phyloP scores from a whole-genome alignment of 2,329 filamentous ascomycete species.

The Cercospora sp. region DNA sequence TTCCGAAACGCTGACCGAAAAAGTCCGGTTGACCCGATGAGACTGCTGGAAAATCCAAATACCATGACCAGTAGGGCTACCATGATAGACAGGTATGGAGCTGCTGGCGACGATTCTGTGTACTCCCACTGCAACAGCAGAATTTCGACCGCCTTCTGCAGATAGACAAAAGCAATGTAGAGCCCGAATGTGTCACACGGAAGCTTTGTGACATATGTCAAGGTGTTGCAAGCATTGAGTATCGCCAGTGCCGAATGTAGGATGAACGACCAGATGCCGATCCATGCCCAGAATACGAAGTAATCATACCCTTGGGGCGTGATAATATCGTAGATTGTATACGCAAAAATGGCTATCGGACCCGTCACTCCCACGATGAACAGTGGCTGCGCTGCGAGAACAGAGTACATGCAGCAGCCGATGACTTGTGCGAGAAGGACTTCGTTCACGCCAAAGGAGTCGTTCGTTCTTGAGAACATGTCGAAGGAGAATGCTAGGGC shows the following conservation, averaged over 20 bases:
- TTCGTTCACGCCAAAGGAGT: background rate
- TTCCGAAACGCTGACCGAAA: background rate
- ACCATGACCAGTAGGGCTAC: background rate
- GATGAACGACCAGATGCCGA: background rate
- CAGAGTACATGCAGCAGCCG: background rate
- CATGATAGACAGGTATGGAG: background rate
- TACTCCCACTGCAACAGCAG: background rate
- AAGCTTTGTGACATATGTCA: background rate
- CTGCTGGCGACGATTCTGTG: background rate
- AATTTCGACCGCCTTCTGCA: background rate
- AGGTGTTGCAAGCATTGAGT: background rate
- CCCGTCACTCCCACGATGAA: background rate
- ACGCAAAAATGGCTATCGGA: background rate
- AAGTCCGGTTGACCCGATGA: background rate
- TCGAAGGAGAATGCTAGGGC: background rate
- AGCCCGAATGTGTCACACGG: background rate
- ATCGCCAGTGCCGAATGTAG: background rate
- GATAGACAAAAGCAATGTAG: background rate
- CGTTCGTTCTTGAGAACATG: background rate
- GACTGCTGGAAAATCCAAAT: background rate
- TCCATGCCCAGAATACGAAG: background rate
- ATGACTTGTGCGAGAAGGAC: background rate
- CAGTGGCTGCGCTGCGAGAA: background rate
- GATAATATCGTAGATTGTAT: background rate
- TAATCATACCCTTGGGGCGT: background rate